These are phyloP conservation scores for Fraxinus sp. DNA, from an alignment of 305 asterid species.

Conservation along the genomic window DNA sequence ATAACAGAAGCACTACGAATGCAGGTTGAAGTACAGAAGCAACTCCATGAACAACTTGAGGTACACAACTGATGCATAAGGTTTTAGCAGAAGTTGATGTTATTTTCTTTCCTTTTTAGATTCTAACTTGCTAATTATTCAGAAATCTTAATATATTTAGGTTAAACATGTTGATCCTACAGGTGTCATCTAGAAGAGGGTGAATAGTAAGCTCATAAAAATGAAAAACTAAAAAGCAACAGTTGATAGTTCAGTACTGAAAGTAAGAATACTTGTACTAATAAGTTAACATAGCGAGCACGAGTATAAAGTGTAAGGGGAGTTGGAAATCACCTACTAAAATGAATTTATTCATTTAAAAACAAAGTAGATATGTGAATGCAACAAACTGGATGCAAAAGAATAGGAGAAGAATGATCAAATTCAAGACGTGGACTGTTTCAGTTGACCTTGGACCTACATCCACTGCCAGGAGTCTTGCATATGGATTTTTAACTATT, in stretches of 20 bases:
- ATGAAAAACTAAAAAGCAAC: neutral
- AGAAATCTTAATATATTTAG: neutral
- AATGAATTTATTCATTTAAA: neutral
- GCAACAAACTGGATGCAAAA: neutral
- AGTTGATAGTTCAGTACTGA: neutral
- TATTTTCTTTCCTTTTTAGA: neutral
- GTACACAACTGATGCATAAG: constrained; percentile 29
- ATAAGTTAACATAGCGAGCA: neutral
- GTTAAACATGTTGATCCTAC: neutral
- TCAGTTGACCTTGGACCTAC: neutral
- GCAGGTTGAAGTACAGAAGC: constrained; percentile 76
- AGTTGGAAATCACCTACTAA: neutral
- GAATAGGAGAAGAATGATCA: neutral
- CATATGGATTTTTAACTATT: neutral
- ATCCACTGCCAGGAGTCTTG: neutral
- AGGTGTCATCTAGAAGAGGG: neutral
- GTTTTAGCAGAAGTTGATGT: constrained; percentile 2
- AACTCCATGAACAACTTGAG: constrained; percentile 78
- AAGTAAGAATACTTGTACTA: neutral
- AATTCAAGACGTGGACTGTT: neutral
- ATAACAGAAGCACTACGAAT: constrained; percentile 62
- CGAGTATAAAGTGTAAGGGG: neutral
- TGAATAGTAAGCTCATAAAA: neutral
- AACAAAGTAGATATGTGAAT: neutral
- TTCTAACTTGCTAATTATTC: neutral